Conservation (phyloP, 441 rosid genomes). For the Populus hybrid region DNA sequence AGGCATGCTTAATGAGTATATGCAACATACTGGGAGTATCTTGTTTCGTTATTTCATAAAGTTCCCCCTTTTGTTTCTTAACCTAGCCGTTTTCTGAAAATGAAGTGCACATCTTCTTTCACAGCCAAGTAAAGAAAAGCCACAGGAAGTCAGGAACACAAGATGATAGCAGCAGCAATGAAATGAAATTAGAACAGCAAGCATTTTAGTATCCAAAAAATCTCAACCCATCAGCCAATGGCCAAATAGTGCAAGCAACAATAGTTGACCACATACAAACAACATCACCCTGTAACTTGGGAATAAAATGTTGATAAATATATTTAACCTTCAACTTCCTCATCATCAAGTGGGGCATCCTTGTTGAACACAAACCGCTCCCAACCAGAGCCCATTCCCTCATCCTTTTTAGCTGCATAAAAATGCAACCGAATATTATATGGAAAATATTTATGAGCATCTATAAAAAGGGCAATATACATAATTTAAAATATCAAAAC, state of each 20-base stretch:
- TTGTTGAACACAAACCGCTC: constrained; percentile 81
- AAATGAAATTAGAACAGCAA: background rate
- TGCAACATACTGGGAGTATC: background rate
- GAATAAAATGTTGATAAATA: constrained; percentile 2
- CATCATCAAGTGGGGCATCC: constrained; percentile 92
- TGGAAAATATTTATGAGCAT: background rate
- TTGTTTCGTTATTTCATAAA: background rate
- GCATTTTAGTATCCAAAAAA: background rate
- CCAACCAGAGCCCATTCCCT: constrained; percentile 76
- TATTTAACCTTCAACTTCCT: constrained; percentile 70
- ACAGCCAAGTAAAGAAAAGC: background rate
- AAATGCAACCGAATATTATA: constrained; percentile 7
- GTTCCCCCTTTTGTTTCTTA: background rate
- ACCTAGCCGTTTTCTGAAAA: background rate
- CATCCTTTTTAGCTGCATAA: constrained; percentile 71
- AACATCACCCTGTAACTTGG: background rate
- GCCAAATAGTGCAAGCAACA: background rate
- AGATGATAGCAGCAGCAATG: background rate
- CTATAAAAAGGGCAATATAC: background rate
- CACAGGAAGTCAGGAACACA: background rate
- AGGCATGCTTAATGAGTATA: background rate
- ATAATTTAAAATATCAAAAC: background rate
- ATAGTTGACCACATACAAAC: background rate
- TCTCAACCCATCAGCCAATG: background rate
- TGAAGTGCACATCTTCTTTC: background rate